Evolutionary conservation across 2,329 filamentous ascomycete species (phyloP), one percentile per base, ranked within the genome.

Genomic region (Didymella glomerata): DNA sequence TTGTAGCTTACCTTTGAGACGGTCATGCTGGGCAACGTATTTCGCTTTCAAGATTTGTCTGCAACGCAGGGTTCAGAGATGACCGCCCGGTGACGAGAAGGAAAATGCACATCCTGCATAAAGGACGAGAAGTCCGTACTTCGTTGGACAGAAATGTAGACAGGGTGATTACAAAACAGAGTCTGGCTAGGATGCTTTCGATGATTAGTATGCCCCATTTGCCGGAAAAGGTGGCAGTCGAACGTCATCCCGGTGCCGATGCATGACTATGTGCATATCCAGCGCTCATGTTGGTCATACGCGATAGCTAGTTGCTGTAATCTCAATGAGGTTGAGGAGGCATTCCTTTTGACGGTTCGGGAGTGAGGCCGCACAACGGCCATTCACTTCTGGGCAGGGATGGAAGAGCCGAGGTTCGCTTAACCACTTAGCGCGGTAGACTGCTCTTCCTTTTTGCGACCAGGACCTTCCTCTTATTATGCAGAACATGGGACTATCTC

Each of bases 111-210:
- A 38, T 48, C 41, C 27, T 30, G n/a, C 34, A 57, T 34, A 25
- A 22, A 18, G 11, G 30, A 41, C 22, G 48, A 18, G 14, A 41
- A 42, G 16, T 18, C 16, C n/a, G 25, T 41, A 34, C 13, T 36
- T 36, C 3, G 38, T 30, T 18, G 8, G 32, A 41, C 36, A 55
- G 20, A 53, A 52, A 40, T 45, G 47, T 34, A 25, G 38, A 55
- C 45, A 34, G 16, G 36, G 25, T 71, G 70, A 72, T 72, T 71
- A 72, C 70, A 71, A 72, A 72, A 72, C 69, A 71, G 34, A 11
- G 36, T 62, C 57, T 61, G 64, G 56, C 32, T n/a, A 36, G 16
- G 14, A 54, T 62, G 55, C 55, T 53, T 61, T 60, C 44, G 49
- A 50, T 66, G 54, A 68, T 67, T 66, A 64, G 64, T 69, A 63